Base-by-base conservation (phyloP, 768 basidiomycete species). In the Boletus edulis region DNA sequence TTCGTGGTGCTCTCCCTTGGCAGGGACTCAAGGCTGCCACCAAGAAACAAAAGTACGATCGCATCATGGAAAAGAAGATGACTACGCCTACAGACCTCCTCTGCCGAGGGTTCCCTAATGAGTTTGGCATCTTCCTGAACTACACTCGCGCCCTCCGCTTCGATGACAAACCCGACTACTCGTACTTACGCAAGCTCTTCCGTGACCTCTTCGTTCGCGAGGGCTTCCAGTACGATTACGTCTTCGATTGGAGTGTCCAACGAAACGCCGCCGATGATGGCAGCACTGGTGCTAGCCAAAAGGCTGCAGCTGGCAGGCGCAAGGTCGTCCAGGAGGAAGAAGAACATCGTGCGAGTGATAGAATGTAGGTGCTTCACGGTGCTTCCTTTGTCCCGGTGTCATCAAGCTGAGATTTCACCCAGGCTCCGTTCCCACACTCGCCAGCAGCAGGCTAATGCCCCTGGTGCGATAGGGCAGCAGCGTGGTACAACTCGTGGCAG, bases 61-160 rank as follows among this genome's bases (percentile, higher is more conserved):
- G 97, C 57, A 99, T 99, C 78, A 99, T 99, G 97, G 97, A 99
- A 78, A 99, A 99, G 85, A 99, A 99, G 85, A 98, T 99, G 94
- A 98, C 97, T 37, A 97, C 94, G 0, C 92, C 94, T 14, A 95
- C 92, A 48, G 94, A 98, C 71, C 80, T 96, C 55, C 85, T 99
- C 29, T 98, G 96, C 79, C 94, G 96, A 62, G 94, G 93, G n/a
- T 98, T 97, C 84, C 96, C 97, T 58, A 95, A 94, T 78, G 97
- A 99, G 77, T 97, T 98, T 61, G 96, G 94, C 40, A 97, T 98
- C 64, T 98, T 98, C 83, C 78, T 99, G 67, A 99, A 98, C 79
- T 99, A 98, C 77, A 96, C 95, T 57, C 93, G 97, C 53, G 95
- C 96, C 41, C 89, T 99, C 56, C 93, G 96, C 67, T 99, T 99